Conservation (phyloP, 176 grass and related monocot species). For the Thinopyrum elongatum region DNA sequence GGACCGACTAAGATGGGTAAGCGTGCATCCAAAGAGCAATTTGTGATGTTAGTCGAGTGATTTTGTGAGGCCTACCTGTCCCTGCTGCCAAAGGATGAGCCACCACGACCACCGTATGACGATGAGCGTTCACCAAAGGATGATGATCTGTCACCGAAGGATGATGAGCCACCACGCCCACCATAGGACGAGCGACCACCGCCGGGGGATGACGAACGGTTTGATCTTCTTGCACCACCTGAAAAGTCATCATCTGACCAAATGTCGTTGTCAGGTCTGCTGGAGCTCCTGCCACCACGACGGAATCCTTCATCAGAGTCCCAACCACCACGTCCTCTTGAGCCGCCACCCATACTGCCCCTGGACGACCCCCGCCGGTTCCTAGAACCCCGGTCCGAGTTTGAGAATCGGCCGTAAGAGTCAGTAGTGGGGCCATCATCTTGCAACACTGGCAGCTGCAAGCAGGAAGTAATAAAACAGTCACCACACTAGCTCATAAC, state of each 20-base stretch:
- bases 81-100: slow-evolving; percentile 48
- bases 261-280: slow-evolving; percentile 53
- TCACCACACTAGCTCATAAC: slow-evolving; percentile 23
- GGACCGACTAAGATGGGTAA: not conserved
- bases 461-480: slow-evolving; percentile 17
- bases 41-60: not conserved
- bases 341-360: slow-evolving; percentile 38
- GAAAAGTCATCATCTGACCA: slow-evolving; percentile 53
- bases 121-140: slow-evolving; percentile 20
- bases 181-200: slow-evolving; percentile 23
- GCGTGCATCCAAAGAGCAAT: not conserved
- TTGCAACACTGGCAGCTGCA: slow-evolving; percentile 91
- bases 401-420: slow-evolving; percentile 76
- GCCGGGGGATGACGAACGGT: slow-evolving; percentile 35
- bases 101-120: slow-evolving; percentile 37
- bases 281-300: slow-evolving; percentile 62
- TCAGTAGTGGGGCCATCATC: slow-evolving; percentile 83
- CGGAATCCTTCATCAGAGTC: slow-evolving; percentile 51
- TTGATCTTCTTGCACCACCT: slow-evolving; percentile 49
- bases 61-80: slow-evolving; percentile 45
- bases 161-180: slow-evolving; percentile 6
- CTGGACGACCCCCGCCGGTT: slow-evolving; percentile 37
- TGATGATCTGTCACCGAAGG: not conserved
- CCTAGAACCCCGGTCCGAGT: slow-evolving; percentile 50
- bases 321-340: slow-evolving; percentile 51